A percentile compares a stretch with the other conserved stretches of the same genome.
These are phyloP conservation scores for Neckera pumila DNA, from an alignment of 225 moss, liverwort and hornwort genomes.

Conservation along the genomic window DNA sequence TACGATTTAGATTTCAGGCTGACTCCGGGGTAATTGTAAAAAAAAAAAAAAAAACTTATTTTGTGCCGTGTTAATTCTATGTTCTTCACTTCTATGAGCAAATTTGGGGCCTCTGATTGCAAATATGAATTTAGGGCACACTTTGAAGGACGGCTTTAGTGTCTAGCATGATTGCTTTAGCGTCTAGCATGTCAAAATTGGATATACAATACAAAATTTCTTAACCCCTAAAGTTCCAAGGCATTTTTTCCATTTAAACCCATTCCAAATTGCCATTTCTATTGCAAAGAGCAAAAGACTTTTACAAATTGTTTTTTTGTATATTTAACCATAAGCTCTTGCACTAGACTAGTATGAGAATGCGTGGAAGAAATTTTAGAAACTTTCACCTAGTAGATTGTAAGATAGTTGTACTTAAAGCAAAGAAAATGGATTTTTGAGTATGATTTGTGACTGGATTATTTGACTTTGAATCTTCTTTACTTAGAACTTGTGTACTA, in stretches of 20 bases:
- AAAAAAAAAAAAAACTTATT: too few relatives aligned
- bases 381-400: fast-evolving
- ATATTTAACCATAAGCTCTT: background rate
- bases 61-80: too few relatives aligned
- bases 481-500: background rate
- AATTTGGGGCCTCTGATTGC: too few relatives aligned
- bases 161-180: too few relatives aligned
- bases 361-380: background rate
- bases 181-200: background rate
- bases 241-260: too few relatives aligned
- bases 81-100: too few relatives aligned
- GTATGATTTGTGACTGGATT: fast-evolving
- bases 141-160: too few relatives aligned
- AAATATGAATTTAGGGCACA: too few relatives aligned
- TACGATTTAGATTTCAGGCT: background rate
- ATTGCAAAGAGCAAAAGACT: background rate
- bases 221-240: too few relatives aligned
- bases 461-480: background rate
- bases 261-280: background rate
- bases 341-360: background rate
- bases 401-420: too few relatives aligned
- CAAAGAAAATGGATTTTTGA: background rate
- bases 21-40: too few relatives aligned
- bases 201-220: background rate
- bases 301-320: background rate